phyloP scores from a whole-genome alignment of 2,329 filamentous ascomycete species.

The Eutypella sp. region DNA sequence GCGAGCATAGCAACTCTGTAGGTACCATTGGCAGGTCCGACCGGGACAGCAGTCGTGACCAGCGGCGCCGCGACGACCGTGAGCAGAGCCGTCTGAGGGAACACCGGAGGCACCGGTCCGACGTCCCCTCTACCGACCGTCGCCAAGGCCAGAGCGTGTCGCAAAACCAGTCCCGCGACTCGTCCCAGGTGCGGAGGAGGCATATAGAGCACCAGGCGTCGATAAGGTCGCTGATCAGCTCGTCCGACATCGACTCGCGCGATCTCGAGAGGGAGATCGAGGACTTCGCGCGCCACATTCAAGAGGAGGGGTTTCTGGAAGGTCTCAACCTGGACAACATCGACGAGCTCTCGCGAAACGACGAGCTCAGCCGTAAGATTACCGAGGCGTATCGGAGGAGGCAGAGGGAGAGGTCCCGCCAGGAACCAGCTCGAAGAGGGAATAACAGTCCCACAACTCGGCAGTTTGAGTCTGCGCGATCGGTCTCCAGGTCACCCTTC shows the following conservation, averaged over 20 bases:
- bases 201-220: conserved; percentile 87
- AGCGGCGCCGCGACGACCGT: conserved; percentile 17
- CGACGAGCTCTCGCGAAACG: conserved; percentile 71
- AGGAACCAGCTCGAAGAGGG: conserved; percentile 41
- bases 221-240: conserved; percentile 76
- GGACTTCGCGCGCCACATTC: conserved; percentile 83
- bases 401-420: conserved; percentile 58
- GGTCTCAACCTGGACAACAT: conserved; percentile 86
- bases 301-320: conserved; percentile 81
- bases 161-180: conserved; percentile 35
- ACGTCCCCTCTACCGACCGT: conserved; percentile 30
- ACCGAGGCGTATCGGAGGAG: conserved; percentile 80
- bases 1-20: conserved; percentile 23
- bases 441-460: conserved; percentile 36
- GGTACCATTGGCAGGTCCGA: conserved; percentile 30
- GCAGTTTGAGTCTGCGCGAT: conserved; percentile 24
- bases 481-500: conserved; percentile 19
- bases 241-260: conserved; percentile 68
- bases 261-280: conserved; percentile 86
- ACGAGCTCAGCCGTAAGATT: conserved; percentile 85
- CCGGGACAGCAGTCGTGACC: conserved; percentile 23
- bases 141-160: conserved; percentile 39
- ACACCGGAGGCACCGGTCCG: conserved; percentile 26
- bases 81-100: conserved; percentile 25
- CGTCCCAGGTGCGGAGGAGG: conserved; percentile 37